Base-by-base conservation (phyloP, 345 rosid genomes). In the Pseudoturritis turrita region DNA sequence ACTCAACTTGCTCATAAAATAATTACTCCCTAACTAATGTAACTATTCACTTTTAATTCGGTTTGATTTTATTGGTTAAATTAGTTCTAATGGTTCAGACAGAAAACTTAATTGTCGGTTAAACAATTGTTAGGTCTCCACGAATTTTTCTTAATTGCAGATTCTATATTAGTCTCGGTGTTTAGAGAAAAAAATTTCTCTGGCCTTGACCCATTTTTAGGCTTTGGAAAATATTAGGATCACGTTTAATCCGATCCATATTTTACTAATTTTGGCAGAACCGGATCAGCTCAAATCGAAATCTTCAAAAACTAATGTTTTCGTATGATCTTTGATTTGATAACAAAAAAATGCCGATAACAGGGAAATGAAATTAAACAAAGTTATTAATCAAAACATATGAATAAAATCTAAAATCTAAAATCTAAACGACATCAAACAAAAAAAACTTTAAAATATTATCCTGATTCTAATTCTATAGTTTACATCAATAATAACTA, bases 1-100 rank as follows among this genome's bases (percentile, higher is more conserved):
- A 6, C 52, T 60, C 74, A 61, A 60, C 51, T 61, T 68, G 51
- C 18, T 68, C 63, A 52, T 44, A 28, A 40, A n/a, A 33, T 11
- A 23, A 45, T 33, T 33, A 58, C 17, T 66, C 45, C 46, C 66
- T 26, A 65, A n/a, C n/a, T n/a, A n/a, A 35, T 25, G 62, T 63
- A 21, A 28, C 19, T 43, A 54, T 72, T 35, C 49, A 39, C 57
- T 55, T 49, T 64, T 15, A 22, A 25, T 55, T 64, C n/a, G 40
- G 65, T 45, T 54, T 17, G 21, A 11, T 55, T 53, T 65, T 10
- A 4, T 28, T 56, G 59, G 10, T 37, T 65, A 11, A 25, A 44
- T 44, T 37, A 40, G 12, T 41, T 23, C 9, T 6, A 47, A 1
- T 45, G 10, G 5, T 19, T 14, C 15, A 70, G 23, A 49, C 60